Conservation (phyloP, 2,329 filamentous ascomycete genomes). For the Cladosporium sp. region DNA sequence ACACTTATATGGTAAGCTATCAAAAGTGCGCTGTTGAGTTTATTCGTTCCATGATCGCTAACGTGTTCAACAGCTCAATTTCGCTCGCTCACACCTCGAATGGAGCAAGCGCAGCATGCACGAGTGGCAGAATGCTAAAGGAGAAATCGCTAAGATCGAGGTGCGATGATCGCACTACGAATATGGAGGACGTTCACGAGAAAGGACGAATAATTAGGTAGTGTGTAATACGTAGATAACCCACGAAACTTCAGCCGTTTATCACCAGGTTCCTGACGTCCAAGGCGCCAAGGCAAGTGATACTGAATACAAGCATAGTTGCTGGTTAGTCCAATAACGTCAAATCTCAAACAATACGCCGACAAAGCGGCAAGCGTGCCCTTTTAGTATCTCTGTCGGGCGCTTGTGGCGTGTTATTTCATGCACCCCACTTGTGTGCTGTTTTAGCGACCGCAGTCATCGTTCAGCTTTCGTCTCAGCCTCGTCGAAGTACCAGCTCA, state of each 20-base stretch:
- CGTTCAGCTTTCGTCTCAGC: too few species aligned
- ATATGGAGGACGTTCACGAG: not conserved
- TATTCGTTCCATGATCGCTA: not conserved
- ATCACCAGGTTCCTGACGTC: too few species aligned
- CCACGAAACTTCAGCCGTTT: not conserved
- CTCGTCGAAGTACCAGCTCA: too few species aligned
- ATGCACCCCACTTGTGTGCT: too few species aligned
- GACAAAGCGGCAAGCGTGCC: too few species aligned
- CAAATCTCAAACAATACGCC: not conserved
- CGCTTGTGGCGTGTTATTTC: too few species aligned
- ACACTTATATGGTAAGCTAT: constrained; percentile 84
- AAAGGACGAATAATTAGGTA: not conserved
- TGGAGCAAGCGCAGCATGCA: constrained; percentile 91
- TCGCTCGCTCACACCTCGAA: constrained; percentile 88
- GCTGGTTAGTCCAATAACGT: too few species aligned
- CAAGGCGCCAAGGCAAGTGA: not conserved
- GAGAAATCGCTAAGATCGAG: constrained; percentile 86
- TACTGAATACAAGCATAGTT: not conserved
- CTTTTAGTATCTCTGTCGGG: too few species aligned
- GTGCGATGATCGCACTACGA: constrained; percentile 24
- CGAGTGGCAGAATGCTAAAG: constrained; percentile 87
- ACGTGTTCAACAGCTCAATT: constrained; percentile 66
- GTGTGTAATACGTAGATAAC: constrained; percentile 12
- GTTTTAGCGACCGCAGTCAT: not conserved
- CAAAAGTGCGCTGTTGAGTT: not conserved